These are phyloP conservation scores for Kentomonas sorsogonicus DNA, from an alignment of 208 protist species.

Conservation along the genomic window DNA sequence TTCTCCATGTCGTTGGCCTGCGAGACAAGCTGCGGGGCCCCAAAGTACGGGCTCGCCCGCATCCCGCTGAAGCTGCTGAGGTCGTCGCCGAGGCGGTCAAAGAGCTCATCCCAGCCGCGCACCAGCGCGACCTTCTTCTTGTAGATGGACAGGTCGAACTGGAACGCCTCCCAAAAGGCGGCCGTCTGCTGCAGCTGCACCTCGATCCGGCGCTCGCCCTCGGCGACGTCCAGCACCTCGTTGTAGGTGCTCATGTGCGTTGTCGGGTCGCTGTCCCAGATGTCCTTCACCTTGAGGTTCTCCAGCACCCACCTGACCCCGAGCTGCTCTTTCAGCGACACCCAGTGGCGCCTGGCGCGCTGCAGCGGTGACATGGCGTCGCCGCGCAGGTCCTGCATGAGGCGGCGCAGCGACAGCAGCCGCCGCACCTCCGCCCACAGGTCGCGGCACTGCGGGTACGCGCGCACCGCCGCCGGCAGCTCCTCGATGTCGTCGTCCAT, in stretches of 20 bases:
- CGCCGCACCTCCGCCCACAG: conserved; percentile 34
- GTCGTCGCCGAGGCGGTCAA: conserved; percentile 93
- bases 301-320: conserved; percentile 89
- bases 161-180: conserved; percentile 89
- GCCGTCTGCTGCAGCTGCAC: conserved; percentile 81
- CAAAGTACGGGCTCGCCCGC: conserved; percentile 95
- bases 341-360: conserved; percentile 68
- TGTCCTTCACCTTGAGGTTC: conserved; percentile 75
- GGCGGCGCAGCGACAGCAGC: conserved; percentile 45
- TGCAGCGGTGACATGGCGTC: conserved; percentile 91
- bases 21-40: conserved; percentile 52
- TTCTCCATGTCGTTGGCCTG: conserved; percentile 88
- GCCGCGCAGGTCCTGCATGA: conserved; percentile 90
- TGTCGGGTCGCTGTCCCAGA: conserved; percentile 88
- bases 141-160: conserved; percentile 94
- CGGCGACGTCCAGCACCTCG: conserved; percentile 84
- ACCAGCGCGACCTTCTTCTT: conserved; percentile 93
- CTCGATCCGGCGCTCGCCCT: conserved; percentile 84
- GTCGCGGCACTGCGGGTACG: conserved; percentile 52
- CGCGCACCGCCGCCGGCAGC: conserved; percentile 51
- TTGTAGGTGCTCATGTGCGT: conserved; percentile 93
- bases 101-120: conserved; percentile 96
- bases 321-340: conserved; percentile 77
- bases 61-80: conserved; percentile 92
- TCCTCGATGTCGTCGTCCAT: conserved; percentile 46